phyloP scores from a whole-genome alignment of 2,329 filamentous ascomycete species.

The Onygenales sp. region DNA sequence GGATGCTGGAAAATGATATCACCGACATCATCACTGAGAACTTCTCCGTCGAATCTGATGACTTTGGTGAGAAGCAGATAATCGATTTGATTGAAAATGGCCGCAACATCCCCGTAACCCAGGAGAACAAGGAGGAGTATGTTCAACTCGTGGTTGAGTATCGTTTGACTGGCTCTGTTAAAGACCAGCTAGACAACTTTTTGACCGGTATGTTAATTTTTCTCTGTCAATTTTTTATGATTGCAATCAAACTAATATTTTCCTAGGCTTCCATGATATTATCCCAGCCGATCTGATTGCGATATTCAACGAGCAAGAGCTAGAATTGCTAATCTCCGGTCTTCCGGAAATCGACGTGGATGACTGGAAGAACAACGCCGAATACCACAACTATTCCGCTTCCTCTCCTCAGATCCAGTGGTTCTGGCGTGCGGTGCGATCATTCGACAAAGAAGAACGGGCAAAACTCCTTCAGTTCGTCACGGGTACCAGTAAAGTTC shows the following conservation, averaged over 20 bases:
- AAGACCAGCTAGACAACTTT: conserved; percentile 90
- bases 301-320: conserved; percentile 97
- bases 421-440: conserved; percentile 97
- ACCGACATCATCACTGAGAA: conserved; percentile 95
- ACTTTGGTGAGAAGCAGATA: conserved; percentile 79
- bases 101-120: conserved; percentile 84
- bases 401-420: conserved; percentile 96
- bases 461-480: conserved; percentile 97
- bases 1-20: conserved; percentile 98
- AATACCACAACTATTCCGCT: conserved; percentile 94
- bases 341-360: conserved; percentile 95
- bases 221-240: not conserved
- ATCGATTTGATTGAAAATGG: conserved; percentile 83
- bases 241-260: conserved; percentile 21
- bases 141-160: conserved; percentile 91
- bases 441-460: conserved; percentile 97
- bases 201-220: conserved; percentile 54
- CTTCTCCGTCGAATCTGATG: conserved; percentile 88
- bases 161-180: conserved; percentile 80
- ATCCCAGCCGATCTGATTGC: conserved; percentile 88
- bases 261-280: conserved; percentile 85
- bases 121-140: conserved; percentile 98
- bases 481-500: conserved; percentile 95
- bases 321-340: conserved; percentile 92
- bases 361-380: conserved; percentile 98